phyloP scores from a whole-genome alignment of 345 rosid genomes.

The Melastoma malabathricum region DNA sequence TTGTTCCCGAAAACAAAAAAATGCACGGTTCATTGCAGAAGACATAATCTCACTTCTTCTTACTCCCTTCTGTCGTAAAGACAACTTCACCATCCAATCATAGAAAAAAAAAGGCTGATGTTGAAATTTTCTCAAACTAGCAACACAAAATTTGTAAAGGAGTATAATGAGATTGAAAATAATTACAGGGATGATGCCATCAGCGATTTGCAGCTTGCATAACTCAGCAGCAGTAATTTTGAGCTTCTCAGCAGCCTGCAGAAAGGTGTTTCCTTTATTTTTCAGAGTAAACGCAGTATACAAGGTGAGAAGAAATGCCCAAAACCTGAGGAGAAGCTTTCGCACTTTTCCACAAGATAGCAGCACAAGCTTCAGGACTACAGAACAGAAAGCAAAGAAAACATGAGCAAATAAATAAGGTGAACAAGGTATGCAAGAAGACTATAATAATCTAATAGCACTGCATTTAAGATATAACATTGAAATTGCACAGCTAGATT shows the following conservation, averaged over 20 bases:
- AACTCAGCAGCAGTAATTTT: constrained; percentile 71
- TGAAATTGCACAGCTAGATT: no score
- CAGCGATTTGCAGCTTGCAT: constrained; percentile 63
- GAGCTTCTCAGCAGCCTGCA: constrained; percentile 89
- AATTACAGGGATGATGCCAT: constrained; percentile 76
- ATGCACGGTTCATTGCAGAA: no score
- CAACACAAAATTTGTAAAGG: neutral
- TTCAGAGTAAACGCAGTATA: no score
- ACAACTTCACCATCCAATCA: no score
- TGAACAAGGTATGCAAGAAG: neutral
- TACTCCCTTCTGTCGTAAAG: no score
- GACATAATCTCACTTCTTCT: no score
- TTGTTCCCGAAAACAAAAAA: no score
- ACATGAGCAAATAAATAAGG: constrained; percentile 4
- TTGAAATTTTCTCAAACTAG: no score
- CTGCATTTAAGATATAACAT: no score
- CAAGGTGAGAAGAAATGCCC: constrained; percentile 1
- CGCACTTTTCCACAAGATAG: constrained; percentile 85
- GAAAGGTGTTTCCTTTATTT: constrained; percentile 8
- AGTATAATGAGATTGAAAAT: constrained; percentile 1
- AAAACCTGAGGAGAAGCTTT: constrained; percentile 80
- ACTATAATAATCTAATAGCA: neutral
- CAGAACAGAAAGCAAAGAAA: constrained; percentile 9
- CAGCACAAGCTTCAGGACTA: constrained; percentile 98
- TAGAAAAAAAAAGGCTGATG: no score